Evolutionary conservation across 768 basidiomycete species (phyloP).

Genomic region (Udeniomyces megalosporus): DNA sequence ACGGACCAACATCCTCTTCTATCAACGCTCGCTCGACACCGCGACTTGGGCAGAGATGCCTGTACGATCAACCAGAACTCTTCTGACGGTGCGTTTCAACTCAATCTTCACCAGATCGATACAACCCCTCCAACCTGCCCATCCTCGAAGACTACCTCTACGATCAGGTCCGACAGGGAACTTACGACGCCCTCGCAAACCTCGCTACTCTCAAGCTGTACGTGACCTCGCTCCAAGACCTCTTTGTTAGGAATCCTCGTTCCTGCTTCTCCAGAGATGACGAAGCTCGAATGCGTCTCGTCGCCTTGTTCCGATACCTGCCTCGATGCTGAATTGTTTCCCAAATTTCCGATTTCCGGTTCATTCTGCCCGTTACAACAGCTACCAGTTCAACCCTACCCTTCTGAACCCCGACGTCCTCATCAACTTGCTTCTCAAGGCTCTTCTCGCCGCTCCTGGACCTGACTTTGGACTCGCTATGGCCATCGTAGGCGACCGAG

Average conservation of each 20-base stretch:
- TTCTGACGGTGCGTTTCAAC: no score
- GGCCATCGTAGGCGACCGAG: conserved; percentile 39
- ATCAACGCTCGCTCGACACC: background rate
- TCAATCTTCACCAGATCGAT: conserved; percentile 58
- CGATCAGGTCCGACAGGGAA: conserved; percentile 75
- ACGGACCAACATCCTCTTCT: no score
- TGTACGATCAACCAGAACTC: no score
- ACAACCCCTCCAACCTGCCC: conserved; percentile 84
- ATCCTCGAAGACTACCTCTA: conserved; percentile 94
- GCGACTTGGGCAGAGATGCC: no score
- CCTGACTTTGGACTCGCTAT: conserved; percentile 92
- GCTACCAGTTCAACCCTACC: conserved; percentile 91
- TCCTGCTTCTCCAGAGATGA: background rate
- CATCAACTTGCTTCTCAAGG: conserved; percentile 84
- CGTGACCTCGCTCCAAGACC: conserved; percentile 18
- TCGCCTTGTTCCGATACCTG: background rate
- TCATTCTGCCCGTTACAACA: conserved; percentile 28
- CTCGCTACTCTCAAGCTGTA: conserved; percentile 86
- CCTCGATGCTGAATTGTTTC: no score
- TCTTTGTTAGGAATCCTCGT: background rate
- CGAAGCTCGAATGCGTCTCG: no score
- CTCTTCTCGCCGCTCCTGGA: conserved; percentile 63
- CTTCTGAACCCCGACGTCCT: conserved; percentile 85
- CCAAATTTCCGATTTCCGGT: background rate
- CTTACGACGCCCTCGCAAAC: conserved; percentile 90